Evolutionary conservation across 768 basidiomycete species (phyloP).

Genomic region (button mushroom (Agaricus bisporus)): DNA sequence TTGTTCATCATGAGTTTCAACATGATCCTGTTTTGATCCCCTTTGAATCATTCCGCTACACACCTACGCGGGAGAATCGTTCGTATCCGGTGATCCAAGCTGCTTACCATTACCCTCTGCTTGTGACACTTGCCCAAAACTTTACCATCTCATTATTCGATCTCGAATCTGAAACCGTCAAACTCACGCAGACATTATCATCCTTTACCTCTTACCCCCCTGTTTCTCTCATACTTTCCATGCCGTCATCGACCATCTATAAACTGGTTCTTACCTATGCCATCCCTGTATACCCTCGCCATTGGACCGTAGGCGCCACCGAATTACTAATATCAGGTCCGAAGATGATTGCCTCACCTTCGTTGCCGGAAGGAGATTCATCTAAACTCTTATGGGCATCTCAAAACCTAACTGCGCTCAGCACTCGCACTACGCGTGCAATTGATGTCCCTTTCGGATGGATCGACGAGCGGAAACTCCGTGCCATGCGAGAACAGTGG

Average conservation of each 20-base stretch:
- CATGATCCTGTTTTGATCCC: constrained; percentile 36
- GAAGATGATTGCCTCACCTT: constrained; percentile 7
- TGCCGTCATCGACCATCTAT: constrained; percentile 50
- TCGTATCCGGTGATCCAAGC: constrained; percentile 50
- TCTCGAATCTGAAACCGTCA: constrained; percentile 44
- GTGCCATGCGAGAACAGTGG: constrained; percentile 69
- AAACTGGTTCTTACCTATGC: constrained; percentile 73
- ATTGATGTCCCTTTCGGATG: constrained; percentile 68
- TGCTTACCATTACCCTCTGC: constrained; percentile 73
- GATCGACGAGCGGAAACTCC: constrained; percentile 62
- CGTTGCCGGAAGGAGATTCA: constrained; percentile 15
- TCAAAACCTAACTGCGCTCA: constrained; percentile 36
- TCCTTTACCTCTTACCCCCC: constrained; percentile 80
- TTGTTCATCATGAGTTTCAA: constrained; percentile 51
- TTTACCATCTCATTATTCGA: constrained; percentile 75
- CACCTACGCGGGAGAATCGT: constrained; percentile 37
- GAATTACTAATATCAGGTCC: constrained; percentile 60
- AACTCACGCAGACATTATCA: constrained; percentile 59
- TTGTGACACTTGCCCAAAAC: constrained; percentile 60
- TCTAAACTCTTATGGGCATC: constrained; percentile 18
- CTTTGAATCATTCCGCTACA: constrained; percentile 40
- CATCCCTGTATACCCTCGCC: constrained; percentile 71
- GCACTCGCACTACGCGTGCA: constrained; percentile 60
- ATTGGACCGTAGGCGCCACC: constrained; percentile 75
- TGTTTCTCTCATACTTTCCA: constrained; percentile 72